A percentile compares a stretch with the other conserved stretches of the same genome.
Evolutionary conservation across 1,139 yeast genomes (phyloP).

Genomic region (Hyphopichia fennica): DNA sequence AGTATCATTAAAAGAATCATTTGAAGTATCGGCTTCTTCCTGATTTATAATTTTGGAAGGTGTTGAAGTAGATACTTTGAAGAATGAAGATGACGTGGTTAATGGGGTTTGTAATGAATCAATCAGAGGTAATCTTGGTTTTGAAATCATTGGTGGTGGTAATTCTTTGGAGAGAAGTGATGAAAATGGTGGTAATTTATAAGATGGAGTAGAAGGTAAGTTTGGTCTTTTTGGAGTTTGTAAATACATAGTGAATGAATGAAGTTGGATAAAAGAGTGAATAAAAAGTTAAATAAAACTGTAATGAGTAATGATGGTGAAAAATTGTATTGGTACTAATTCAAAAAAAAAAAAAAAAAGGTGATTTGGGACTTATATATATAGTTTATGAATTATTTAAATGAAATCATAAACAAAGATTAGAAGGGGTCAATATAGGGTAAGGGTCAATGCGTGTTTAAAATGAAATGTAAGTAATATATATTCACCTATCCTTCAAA

Average conservation of each 20-base stretch:
- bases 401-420: not conserved
- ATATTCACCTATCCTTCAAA: not conserved
- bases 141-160: conserved; percentile 1
- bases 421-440: not conserved
- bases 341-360: too few species aligned
- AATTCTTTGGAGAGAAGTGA: conserved; percentile 28
- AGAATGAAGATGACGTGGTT: conserved; percentile 4
- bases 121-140: conserved; percentile 25
- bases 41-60: conserved; percentile 9
- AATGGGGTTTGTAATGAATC: conserved; percentile 15
- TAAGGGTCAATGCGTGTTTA: not conserved
- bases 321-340: not conserved
- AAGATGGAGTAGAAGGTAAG: conserved; percentile 26
- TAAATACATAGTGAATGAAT: conserved; percentile 13
- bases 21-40: not conserved
- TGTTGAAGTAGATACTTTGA: conserved; percentile 14
- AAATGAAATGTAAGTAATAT: not conserved
- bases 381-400: too few species aligned
- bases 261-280: not conserved
- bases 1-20: not conserved
- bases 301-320: not conserved
- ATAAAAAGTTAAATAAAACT: too few species aligned
- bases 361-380: too few species aligned
- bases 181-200: conserved; percentile 42
- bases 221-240: conserved; percentile 34